Evolutionary conservation across 257 asterid genomes (phyloP), one percentile per base, ranked within the genome.

Genomic region (Sherardia arvensis): DNA sequence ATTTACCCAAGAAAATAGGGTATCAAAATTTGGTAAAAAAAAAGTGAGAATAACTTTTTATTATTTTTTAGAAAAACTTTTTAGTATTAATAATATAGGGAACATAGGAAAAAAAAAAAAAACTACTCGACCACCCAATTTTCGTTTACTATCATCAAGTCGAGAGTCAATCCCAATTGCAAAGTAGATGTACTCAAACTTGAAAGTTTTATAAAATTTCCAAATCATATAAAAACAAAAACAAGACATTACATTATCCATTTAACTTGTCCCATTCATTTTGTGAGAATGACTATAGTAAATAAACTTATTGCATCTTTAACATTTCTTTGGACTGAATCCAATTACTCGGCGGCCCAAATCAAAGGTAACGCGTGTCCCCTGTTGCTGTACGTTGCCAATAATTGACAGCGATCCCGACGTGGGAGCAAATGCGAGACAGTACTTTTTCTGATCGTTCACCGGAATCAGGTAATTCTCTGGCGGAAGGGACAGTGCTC

Each of bases 371-470:
- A 91, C 94, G 76, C 98, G 90, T 65, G 81, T 86, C 82, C 95
- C 92, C 66, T 88, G 96, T 62, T 91, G 98, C 80, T 91, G 98
- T 36, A 80, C 69, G 29, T 86, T 91, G 8, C 98, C 98, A 62
- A 91, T 86, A 33, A 91, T 86, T 7, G 88, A 83, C 69, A 83
- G 68, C 18, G 78, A n/a, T n/a, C 78, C 83, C 7, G 58, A 22
- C 69, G 81, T 70, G 43, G 66, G 78, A 33, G 98, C 95, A 63
- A 91, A 91, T 0, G 96, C 98, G 3, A 86, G 69, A 75, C 98
- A 91, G 73, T 71, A 83, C 12, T 66, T 83, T 17, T 95, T 94
- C 45, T 25, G 11, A 3, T 61, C 51, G 28, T 80, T 81, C 61
- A 88, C 94, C 80, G 89, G 89, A 0, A 91, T 66, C 66, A 91